phyloP scores from a whole-genome alignment of 1,284 basidiomycete genomes.

The Coniophora puteana region DNA sequence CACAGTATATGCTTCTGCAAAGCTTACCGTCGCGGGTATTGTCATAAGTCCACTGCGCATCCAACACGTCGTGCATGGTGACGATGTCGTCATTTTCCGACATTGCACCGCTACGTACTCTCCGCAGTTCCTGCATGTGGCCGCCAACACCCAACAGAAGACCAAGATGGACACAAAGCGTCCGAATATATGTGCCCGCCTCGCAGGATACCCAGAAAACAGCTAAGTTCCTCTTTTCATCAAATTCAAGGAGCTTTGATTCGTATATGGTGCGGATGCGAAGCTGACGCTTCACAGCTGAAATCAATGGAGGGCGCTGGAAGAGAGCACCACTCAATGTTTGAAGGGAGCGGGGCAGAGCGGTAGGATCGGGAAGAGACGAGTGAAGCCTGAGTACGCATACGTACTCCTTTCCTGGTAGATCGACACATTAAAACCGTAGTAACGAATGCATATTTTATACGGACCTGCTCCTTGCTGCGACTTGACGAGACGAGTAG shows the following conservation, averaged over 20 bases:
- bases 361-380: constrained; percentile 74
- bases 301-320: constrained; percentile 98
- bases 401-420: constrained; percentile 95
- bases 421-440: constrained; percentile 6
- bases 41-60: constrained; percentile 99
- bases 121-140: constrained; percentile 98
- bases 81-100: constrained; percentile 98
- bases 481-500: constrained; percentile 99
- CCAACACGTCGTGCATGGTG: constrained; percentile 99
- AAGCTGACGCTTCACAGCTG: constrained; percentile 97
- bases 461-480: constrained; percentile 88
- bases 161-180: constrained; percentile 96
- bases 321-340: constrained; percentile 98
- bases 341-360: constrained; percentile 91
- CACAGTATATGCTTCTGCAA: constrained; percentile 10
- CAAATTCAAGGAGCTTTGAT: constrained; percentile 94
- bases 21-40: constrained; percentile 94
- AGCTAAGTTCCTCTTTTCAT: constrained; percentile 94
- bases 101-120: constrained; percentile 94
- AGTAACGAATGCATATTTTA: constrained; percentile 11
- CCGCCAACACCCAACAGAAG: constrained; percentile 95
- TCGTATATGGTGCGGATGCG: constrained; percentile 98
- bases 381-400: constrained; percentile 93
- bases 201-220: constrained; percentile 99
- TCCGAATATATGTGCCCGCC: constrained; percentile 98